Evolutionary conservation across 139 green algal genomes (phyloP).

Genomic region (Desmodesmus armatus): DNA sequence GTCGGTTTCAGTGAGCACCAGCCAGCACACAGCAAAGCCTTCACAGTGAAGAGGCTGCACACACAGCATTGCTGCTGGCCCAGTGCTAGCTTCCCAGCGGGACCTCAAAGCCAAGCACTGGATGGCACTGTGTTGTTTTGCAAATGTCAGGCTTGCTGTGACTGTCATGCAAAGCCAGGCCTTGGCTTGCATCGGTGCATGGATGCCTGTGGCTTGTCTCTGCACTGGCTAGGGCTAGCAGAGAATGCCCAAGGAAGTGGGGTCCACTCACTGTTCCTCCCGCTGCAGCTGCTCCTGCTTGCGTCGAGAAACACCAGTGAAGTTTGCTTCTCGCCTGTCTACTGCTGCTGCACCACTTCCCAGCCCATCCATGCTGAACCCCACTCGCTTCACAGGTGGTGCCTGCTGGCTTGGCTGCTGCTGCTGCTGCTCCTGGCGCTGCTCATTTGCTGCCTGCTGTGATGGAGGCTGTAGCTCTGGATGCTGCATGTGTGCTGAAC

Average conservation of each 20-base stretch:
- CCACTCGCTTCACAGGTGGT: constrained; percentile 19
- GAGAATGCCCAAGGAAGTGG: too few relatives aligned
- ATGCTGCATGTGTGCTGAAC: background rate
- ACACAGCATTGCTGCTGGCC: background rate
- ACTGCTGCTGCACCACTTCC: background rate
- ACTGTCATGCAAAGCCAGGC: background rate
- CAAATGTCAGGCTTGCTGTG: background rate
- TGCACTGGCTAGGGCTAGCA: background rate
- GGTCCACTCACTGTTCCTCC: constrained; percentile 44
- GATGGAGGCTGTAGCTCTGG: background rate
- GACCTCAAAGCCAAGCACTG: background rate
- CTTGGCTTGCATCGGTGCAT: background rate
- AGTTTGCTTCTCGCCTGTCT: constrained; percentile 14
- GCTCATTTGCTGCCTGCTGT: background rate
- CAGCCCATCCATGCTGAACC: constrained; percentile 12
- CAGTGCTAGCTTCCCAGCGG: too few relatives aligned
- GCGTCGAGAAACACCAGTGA: constrained; percentile 52
- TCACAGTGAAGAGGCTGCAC: background rate
- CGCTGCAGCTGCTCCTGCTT: constrained; percentile 58
- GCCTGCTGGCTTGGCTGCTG: background rate
- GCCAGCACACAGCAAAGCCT: background rate
- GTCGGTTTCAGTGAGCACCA: background rate
- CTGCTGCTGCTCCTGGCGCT: constrained; percentile 1
- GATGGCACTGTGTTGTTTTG: background rate
- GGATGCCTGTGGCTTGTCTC: background rate